Percentiles rank a stretch among this genome's conserved stretches.
Conservation (phyloP, 2,329 filamentous ascomycete species). For the Apiospora sp. region DNA sequence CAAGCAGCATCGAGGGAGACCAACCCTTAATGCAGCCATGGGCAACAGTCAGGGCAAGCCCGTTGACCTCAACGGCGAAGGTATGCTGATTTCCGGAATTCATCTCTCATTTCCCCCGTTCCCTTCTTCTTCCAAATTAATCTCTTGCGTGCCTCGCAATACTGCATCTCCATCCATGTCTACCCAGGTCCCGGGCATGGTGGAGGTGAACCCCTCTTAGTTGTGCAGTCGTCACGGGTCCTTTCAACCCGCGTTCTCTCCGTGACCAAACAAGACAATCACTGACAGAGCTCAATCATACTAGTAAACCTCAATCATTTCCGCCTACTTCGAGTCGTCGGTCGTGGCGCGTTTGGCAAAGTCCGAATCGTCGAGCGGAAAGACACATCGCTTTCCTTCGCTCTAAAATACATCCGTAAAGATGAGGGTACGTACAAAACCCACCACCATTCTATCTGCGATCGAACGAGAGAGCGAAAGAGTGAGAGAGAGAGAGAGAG, state of each 20-base stretch:
- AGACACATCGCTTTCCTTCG: constrained; percentile 92
- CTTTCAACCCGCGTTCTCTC: neutral
- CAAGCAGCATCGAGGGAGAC: constrained; percentile 15
- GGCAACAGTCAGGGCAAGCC: constrained; percentile 96
- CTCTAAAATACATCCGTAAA: constrained; percentile 97
- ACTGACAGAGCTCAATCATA: constrained; percentile 28
- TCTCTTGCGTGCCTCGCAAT: neutral
- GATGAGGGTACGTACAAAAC: constrained; percentile 79
- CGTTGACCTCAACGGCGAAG: constrained; percentile 91
- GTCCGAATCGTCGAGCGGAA: constrained; percentile 98
- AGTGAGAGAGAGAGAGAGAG: neutral
- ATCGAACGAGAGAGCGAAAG: constrained; percentile 7
- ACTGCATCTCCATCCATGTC: constrained; percentile 7
- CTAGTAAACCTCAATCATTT: constrained; percentile 97
- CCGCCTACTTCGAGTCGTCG: constrained; percentile 91
- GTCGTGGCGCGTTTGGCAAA: constrained; percentile 97
- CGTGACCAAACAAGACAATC: neutral
- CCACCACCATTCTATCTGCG: neutral
- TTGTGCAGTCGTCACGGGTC: constrained; percentile 19
- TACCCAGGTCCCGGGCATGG: neutral
- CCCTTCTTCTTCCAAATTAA: neutral
- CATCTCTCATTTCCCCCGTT: neutral
- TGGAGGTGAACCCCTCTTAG: constrained; percentile 15
- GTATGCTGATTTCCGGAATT: constrained; percentile 59
- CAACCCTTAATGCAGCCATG: constrained; percentile 60